phyloP scores from a whole-genome alignment of 2,329 filamentous ascomycete genomes.

The Epichloe glyceriae region DNA sequence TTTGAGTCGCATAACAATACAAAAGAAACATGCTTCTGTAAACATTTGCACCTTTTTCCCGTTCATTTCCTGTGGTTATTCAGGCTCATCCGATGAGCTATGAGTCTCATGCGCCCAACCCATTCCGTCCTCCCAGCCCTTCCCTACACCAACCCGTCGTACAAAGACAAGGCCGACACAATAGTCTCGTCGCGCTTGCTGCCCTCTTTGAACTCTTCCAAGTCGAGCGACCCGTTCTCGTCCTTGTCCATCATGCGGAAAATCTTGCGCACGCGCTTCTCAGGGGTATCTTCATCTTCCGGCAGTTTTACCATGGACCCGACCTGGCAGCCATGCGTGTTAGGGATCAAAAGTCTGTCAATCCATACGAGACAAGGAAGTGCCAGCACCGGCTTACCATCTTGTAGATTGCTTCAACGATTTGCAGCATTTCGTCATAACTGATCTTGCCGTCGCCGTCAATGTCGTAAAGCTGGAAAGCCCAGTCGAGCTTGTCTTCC shows the following conservation, averaged over 20 bases:
- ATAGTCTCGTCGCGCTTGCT: conserved; percentile 99
- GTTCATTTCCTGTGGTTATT: background rate
- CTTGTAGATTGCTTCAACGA: conserved; percentile 99
- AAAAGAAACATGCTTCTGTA: conserved; percentile 2
- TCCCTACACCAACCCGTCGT: conserved; percentile 76
- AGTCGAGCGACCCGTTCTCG: conserved; percentile 91
- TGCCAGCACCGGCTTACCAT: conserved; percentile 52
- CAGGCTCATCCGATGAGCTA: background rate
- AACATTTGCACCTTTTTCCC: background rate
- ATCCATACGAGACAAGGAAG: background rate
- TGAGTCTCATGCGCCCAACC: background rate
- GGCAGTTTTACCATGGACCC: conserved; percentile 98
- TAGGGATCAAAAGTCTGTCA: background rate
- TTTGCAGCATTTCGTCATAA: conserved; percentile 97
- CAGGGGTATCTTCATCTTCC: conserved; percentile 95
- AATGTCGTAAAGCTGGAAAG: conserved; percentile 98
- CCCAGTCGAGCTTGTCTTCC: conserved; percentile 99
- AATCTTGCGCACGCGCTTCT: conserved; percentile 96
- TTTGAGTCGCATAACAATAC: conserved; percentile 1
- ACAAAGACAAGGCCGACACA: conserved; percentile 88
- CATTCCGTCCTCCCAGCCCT: background rate
- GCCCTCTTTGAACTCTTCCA: conserved; percentile 98
- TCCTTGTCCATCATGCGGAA: conserved; percentile 99
- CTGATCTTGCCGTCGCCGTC: conserved; percentile 98
- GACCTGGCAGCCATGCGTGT: conserved; percentile 43